Base-by-base conservation (phyloP, 768 basidiomycete genomes). In the Naganishia kalamii region DNA sequence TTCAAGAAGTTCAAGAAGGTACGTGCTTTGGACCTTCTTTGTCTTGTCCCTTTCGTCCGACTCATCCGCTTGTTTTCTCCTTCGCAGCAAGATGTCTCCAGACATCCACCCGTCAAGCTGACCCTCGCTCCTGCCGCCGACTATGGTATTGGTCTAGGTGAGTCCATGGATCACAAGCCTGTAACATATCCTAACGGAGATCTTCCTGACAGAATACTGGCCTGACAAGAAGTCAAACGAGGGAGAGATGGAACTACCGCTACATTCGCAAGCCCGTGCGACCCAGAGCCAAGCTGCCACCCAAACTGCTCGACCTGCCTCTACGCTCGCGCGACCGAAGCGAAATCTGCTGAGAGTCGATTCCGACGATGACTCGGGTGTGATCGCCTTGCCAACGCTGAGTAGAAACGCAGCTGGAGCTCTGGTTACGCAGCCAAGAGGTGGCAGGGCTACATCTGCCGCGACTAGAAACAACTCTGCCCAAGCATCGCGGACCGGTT, bases 1-100 rank as follows among this genome's bases (percentile, higher is more conserved):
- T 77, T 73, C 68, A 77, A 77, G 61, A 77, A 77, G 69, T 77
- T 77, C 67, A 75, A 73, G 59, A 77, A 77, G 76, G 76, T 75
- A 19, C n/a, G n/a, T n/a, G n/a, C 54, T 70, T 65, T 19, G 12
- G 0, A 27, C 12, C n/a, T 17, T 35, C 15, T 40, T 17, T n/a
- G 13, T 4, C n/a, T 35, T 25, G 27, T 4, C 30, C 3, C 15
- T 46, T 23, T 12, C 23, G 7, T 46, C 30, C 23, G 19, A 37
- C 54, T 57, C 15, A 64, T 17, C 30, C 3, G 15, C 19, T n/a
- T 23, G 8, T 27, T 52, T 17, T 25, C 12, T 11, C 30, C 44
- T 33, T 11, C 35, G n/a, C 29, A 67, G 60, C 66, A 62, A 62
- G 40, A 35, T 13, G 50, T 67, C 41, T 27, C 60, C 11, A 37